phyloP scores from a whole-genome alignment of 208 protist species.

The Trypanosomatidae sp. region DNA sequence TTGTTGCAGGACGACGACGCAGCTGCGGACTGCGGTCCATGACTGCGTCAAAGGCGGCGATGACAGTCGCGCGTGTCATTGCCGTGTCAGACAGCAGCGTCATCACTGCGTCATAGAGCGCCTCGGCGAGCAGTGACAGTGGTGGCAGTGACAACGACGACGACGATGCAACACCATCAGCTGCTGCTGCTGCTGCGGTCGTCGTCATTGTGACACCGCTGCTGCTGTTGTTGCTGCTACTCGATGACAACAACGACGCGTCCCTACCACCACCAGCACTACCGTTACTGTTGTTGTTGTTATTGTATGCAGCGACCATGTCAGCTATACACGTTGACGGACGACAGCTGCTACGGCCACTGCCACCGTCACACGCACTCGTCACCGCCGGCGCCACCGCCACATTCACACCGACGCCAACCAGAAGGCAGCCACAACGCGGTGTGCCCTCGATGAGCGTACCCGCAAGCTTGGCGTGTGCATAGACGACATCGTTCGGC shows the following conservation, averaged over 20 bases:
- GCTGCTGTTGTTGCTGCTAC: too few species aligned
- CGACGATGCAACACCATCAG: too few species aligned
- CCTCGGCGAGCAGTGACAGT: slow-evolving; percentile 15
- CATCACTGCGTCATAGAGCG: slow-evolving; percentile 28
- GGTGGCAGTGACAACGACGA: background rate
- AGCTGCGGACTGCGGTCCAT: slow-evolving; percentile 29
- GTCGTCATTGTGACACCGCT: too few species aligned
- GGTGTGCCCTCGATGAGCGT: slow-evolving; percentile 27
- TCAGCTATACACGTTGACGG: too few species aligned
- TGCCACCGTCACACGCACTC: slow-evolving; percentile 25
- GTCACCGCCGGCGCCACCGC: slow-evolving; percentile 19
- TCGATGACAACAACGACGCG: too few species aligned
- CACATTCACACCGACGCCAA: slow-evolving; percentile 69
- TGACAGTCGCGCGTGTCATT: slow-evolving; percentile 9
- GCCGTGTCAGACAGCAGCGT: slow-evolving; percentile 5
- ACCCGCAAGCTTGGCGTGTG: slow-evolving; percentile 48
- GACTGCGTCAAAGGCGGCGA: slow-evolving; percentile 23
- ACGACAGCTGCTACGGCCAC: slow-evolving; percentile 18
- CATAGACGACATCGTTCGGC: slow-evolving; percentile 67
- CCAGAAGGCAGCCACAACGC: slow-evolving; percentile 16
- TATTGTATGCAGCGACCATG: too few species aligned
- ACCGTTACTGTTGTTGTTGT: too few species aligned
- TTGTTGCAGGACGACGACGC: slow-evolving; percentile 27
- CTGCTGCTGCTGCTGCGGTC: too few species aligned
- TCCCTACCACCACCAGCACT: too few species aligned